phyloP scores from a whole-genome alignment of 768 basidiomycete species.

The Pleurotus salmoneostramineus region DNA sequence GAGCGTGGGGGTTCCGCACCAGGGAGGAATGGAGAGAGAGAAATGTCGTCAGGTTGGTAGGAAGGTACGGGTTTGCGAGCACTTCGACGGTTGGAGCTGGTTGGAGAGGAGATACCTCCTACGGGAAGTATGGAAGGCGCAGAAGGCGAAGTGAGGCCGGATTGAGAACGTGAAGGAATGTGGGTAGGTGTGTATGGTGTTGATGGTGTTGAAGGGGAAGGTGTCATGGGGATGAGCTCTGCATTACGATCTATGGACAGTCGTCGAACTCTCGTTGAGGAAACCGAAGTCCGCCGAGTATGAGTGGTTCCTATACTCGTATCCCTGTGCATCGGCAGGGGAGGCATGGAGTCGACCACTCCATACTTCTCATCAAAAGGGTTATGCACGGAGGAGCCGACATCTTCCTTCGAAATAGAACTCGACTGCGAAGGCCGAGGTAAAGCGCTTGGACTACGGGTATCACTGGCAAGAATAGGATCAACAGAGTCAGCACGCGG shows the following conservation, averaged over 20 bases:
- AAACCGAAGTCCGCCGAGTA: neutral
- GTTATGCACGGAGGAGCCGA: slow-evolving; percentile 1
- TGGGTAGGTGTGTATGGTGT: neutral
- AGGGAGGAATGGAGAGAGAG: slow-evolving; percentile 16
- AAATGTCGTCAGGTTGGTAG: slow-evolving; percentile 31
- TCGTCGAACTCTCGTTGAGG: neutral
- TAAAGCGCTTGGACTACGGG: neutral
- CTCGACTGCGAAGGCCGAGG: neutral
- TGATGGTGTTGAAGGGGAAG: neutral
- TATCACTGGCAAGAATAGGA: slow-evolving; percentile 9
- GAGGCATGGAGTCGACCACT: slow-evolving; percentile 1
- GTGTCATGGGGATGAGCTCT: neutral
- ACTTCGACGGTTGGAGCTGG: slow-evolving; percentile 21
- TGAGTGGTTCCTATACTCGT: neutral
- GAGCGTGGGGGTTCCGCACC: slow-evolving; percentile 4
- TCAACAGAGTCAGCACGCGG: slow-evolving; percentile 17
- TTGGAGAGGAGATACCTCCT: slow-evolving; percentile 4
- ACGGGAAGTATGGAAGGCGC: slow-evolving; percentile 1
- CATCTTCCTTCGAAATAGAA: neutral
- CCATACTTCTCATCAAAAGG: slow-evolving; percentile 5
- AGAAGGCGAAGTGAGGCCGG: neutral
- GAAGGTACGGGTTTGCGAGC: slow-evolving; percentile 57
- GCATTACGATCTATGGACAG: neutral
- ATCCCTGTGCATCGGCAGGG: slow-evolving; percentile 1
- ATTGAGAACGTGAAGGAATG: neutral